Conservation (phyloP, 345 rosid genomes). For the Pugionium cornutum region DNA sequence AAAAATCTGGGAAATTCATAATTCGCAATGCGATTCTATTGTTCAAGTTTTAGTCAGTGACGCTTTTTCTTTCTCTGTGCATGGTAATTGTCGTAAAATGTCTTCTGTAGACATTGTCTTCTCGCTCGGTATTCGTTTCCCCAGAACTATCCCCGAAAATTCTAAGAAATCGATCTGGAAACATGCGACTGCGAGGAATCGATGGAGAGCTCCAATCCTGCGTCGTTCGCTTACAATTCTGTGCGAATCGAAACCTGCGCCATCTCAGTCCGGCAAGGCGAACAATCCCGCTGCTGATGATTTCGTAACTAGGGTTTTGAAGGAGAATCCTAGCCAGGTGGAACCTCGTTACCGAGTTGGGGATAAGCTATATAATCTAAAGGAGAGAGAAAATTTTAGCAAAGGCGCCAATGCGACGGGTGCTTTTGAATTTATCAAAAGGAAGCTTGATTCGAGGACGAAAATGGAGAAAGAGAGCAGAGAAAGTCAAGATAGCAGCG, state of each 20-base stretch:
- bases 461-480: conserved; percentile 32
- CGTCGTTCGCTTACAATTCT: conserved; percentile 56
- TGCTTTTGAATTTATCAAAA: conserved; percentile 46
- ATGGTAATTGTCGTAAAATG: conserved; percentile 41
- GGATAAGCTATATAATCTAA: conserved; percentile 55
- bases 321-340: conserved; percentile 84
- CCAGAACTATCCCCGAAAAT: neutral
- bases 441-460: conserved; percentile 47
- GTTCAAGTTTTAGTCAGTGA: neutral
- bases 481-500: conserved; percentile 35
- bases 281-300: conserved; percentile 46
- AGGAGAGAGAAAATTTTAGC: conserved; percentile 58
- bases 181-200: conserved; percentile 15
- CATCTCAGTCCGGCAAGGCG: conserved; percentile 39
- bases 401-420: conserved; percentile 44
- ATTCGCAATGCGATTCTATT: conserved; percentile 16
- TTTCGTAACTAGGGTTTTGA: conserved; percentile 67
- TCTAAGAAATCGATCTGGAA: conserved; percentile 29
- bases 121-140: conserved; percentile 46
- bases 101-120: conserved; percentile 48
- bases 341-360: conserved; percentile 69
- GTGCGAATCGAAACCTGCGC: conserved; percentile 43
- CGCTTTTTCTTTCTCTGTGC: neutral
- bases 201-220: conserved; percentile 43
- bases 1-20: neutral